These are phyloP conservation scores for Rosa chinensis DNA, from an alignment of 306 rosid genomes.

Conservation along the genomic window DNA sequence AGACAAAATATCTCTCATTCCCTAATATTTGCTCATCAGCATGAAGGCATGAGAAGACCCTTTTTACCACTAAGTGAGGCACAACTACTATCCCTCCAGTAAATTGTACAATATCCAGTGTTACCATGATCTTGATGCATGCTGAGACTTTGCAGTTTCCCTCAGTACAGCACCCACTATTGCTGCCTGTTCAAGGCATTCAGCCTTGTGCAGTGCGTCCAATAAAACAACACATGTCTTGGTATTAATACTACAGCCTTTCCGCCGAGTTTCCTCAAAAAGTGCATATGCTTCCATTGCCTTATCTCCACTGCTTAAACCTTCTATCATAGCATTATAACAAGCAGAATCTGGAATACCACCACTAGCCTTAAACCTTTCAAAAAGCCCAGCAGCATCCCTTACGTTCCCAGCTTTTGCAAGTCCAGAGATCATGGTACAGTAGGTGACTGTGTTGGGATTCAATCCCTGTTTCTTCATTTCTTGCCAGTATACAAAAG, in stretches of 20 bases:
- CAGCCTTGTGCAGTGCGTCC: slow-evolving; percentile 88
- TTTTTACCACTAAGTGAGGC: neutral
- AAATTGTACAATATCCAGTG: slow-evolving; percentile 8
- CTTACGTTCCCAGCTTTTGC: slow-evolving; percentile 81
- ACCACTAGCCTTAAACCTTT: slow-evolving; percentile 70
- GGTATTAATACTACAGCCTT: slow-evolving; percentile 66
- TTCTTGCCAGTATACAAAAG: slow-evolving; percentile 97
- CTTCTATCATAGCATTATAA: slow-evolving; percentile 86
- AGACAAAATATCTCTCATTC: neutral
- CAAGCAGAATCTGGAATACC: slow-evolving; percentile 79
- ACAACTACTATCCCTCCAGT: slow-evolving; percentile 14
- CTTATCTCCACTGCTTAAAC: slow-evolving; percentile 68
- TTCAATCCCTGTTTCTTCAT: slow-evolving; percentile 84
- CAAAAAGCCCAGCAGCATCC: slow-evolving; percentile 71
- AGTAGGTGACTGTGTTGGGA: slow-evolving; percentile 75
- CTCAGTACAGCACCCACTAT: slow-evolving; percentile 84
- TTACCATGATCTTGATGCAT: slow-evolving; percentile 72
- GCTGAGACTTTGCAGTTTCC: slow-evolving; percentile 87
- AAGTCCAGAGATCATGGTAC: slow-evolving; percentile 89
- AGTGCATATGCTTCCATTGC: slow-evolving; percentile 80
- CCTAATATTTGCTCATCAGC: neutral
- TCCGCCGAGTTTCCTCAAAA: slow-evolving; percentile 82
- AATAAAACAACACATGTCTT: slow-evolving; percentile 84
- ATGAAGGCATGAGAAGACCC: slow-evolving; percentile 1
- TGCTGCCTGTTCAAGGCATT: slow-evolving; percentile 91